Conservation (phyloP, 176 grass and related monocot genomes). For the Luzula sylvatica region DNA sequence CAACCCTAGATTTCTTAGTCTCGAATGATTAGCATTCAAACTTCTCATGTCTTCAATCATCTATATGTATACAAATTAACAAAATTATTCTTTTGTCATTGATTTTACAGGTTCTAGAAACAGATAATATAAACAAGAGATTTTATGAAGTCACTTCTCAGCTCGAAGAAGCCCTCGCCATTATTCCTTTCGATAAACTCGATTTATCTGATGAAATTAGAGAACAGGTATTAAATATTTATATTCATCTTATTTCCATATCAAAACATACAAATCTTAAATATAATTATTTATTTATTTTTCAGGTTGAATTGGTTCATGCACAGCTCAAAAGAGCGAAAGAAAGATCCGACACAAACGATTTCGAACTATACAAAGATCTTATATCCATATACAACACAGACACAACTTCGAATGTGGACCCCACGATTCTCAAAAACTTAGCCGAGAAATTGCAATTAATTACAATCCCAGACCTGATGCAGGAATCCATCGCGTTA, state of each 20-base stretch:
- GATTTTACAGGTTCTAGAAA: conserved; percentile 69
- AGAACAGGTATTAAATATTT: conserved; percentile 63
- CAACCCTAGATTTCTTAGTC: neutral
- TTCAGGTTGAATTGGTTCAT: conserved; percentile 81
- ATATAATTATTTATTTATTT: neutral
- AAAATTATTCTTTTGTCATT: neutral
- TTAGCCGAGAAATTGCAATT: conserved; percentile 82
- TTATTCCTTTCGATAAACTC: conserved; percentile 72
- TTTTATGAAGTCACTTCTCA: conserved; percentile 63
- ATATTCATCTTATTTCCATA: too few species aligned
- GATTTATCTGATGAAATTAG: conserved; percentile 89
- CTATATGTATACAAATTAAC: too few species aligned
- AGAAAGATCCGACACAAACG: conserved; percentile 54
- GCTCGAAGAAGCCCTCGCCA: conserved; percentile 60
- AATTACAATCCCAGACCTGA: conserved; percentile 63
- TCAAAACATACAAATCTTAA: neutral
- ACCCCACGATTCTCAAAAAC: conserved; percentile 37
- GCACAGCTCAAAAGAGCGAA: conserved; percentile 89
- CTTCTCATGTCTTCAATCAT: neutral
- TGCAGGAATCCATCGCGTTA: conserved; percentile 72
- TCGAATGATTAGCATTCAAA: neutral
- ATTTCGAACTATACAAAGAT: conserved; percentile 64
- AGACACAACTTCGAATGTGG: conserved; percentile 26
- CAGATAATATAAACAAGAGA: conserved; percentile 56
- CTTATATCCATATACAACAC: conserved; percentile 60